Base-by-base conservation (phyloP, 2,329 filamentous ascomycete genomes). In the Sporothrix globosa region DNA sequence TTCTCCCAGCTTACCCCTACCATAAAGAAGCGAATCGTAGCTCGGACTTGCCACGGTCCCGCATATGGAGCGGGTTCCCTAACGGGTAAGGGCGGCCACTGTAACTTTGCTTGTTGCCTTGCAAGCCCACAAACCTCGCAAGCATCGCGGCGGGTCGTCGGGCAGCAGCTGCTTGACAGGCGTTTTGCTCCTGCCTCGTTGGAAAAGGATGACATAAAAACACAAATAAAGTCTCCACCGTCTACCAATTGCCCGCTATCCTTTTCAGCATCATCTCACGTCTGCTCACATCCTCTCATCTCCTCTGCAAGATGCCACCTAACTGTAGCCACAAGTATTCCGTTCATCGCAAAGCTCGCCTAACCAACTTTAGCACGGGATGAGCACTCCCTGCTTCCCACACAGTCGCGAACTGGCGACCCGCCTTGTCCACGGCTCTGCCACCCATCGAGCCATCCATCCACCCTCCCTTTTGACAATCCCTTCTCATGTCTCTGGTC, bases 401-500 rank as follows among this genome's bases (percentile, higher is more conserved):
- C 34, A 34, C 34, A 34, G 34, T 34, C 34, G 34, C 34, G 7
- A 34, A 34, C 34, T 34, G 34, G 34, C 34, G 5, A 9, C 34
- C 34, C 41, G 41, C 41, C 41, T 13, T 44, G 41, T 34, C 21
- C 41, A 63, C 24, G 24, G 53, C 53, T 17, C 24, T 56, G 53
- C 53, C 17, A 34, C 24, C 53, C n/a, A 34, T 9, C 58, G 27
- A 46, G n/a, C 53, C 56, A 48, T 19, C 30, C 44, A 27, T 52
- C 63, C 46, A 46, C 24, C 44, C 60, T n/a, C 60, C 60, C 39
- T n/a, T 52, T 52, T 17, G 60, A 34, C 60, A 54, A 52, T 46
- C 68, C 58, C 34, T 58, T 56, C 63, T 48, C 50, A 52, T 56
- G 65, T 52, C 30, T 67, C 65, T 54, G 56, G 27, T 68, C 67